Evolutionary conservation across 495 filamentous ascomycete genomes (phyloP), one percentile per base, ranked within the genome.

Genomic region (Talaromyces wortmannii): DNA sequence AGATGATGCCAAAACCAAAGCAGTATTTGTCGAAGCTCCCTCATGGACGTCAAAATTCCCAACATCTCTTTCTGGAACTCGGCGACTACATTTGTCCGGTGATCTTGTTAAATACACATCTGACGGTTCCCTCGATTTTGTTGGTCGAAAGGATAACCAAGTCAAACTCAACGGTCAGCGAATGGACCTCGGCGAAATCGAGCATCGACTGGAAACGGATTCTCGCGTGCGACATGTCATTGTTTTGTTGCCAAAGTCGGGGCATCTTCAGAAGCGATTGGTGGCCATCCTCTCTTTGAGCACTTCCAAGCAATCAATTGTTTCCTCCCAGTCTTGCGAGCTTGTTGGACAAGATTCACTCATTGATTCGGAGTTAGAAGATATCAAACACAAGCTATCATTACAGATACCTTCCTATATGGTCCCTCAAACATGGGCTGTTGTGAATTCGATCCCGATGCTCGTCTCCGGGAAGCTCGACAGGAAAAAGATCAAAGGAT

Each of bases 111-210:
- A 71, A 36, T 84, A 83, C 62, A 76, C 76, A 51, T 62, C 70
- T 3, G 77, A 83, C 57, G 81, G 82, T 2, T 73, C 72, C 0
- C 65, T 85, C 18, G 61, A 67, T 31, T 78, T 70, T 55, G 64
- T 87, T 12, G 83, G 83, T 31, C 78, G 85, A 5, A 82, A 83
- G 52, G 85, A 88, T 52, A 75, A 81, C 49, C 83, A 87, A 59
- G 81, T 86, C 23, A 88, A 88, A 60, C 63, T 88, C 0, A 76
- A 80, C n/a, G 85, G 85, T 5, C 84, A 87, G 56, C 74, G 85
- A 12, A 81, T 88, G 63, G 85, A 88, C 59, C 68, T 87, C 6
- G 79, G 77, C 15, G 74, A 77, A 46, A 76, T 76, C 18, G 74
- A 77, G 31, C 66, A 70, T 64, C 67, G 73, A 31, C 59, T 78